Conservation (phyloP, 2,329 filamentous ascomycete species). For the Xenoacremonium recifei region DNA sequence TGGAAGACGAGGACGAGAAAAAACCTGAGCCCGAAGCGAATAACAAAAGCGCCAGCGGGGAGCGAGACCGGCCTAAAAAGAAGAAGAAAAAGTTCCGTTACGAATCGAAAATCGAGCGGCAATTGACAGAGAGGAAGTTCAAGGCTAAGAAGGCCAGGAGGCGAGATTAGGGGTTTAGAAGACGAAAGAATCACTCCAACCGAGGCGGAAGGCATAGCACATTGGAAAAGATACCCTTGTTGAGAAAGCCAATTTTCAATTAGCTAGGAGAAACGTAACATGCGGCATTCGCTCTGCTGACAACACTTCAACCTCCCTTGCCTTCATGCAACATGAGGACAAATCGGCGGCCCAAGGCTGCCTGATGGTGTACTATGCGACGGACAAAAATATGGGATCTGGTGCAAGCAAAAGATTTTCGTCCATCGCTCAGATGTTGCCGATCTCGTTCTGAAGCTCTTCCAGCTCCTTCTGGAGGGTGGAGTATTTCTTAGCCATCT, state of each 20-base stretch:
- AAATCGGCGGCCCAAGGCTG: slow-evolving; percentile 13
- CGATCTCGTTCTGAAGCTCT: slow-evolving; percentile 86
- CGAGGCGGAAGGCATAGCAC: slow-evolving; percentile 18
- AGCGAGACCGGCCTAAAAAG: slow-evolving; percentile 58
- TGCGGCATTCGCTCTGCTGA: slow-evolving; percentile 29
- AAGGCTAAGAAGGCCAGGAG: slow-evolving; percentile 57
- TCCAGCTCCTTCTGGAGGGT: slow-evolving; percentile 85
- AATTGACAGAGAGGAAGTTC: slow-evolving; percentile 68
- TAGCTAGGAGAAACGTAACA: slow-evolving; percentile 29
- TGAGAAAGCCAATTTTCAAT: slow-evolving; percentile 26
- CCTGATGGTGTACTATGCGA: slow-evolving; percentile 12
- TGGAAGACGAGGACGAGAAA: slow-evolving; percentile 37
- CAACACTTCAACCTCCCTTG: slow-evolving; percentile 23
- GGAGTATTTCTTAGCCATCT: slow-evolving; percentile 89
- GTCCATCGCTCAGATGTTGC: slow-evolving; percentile 70
- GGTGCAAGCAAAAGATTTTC: slow-evolving; percentile 13
- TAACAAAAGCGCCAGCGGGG: slow-evolving; percentile 31
- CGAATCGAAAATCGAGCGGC: slow-evolving; percentile 82
- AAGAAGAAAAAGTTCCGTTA: slow-evolving; percentile 93
- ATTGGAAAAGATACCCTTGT: slow-evolving; percentile 35
- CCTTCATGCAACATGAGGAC: slow-evolving; percentile 21
- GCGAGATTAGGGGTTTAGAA: slow-evolving; percentile 6
- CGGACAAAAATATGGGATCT: slow-evolving; percentile 17
- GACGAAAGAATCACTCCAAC: slow-evolving; percentile 1
- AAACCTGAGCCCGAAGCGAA: slow-evolving; percentile 22